Conservation (phyloP, 768 basidiomycete species). For the Suillus clintonianus region DNA sequence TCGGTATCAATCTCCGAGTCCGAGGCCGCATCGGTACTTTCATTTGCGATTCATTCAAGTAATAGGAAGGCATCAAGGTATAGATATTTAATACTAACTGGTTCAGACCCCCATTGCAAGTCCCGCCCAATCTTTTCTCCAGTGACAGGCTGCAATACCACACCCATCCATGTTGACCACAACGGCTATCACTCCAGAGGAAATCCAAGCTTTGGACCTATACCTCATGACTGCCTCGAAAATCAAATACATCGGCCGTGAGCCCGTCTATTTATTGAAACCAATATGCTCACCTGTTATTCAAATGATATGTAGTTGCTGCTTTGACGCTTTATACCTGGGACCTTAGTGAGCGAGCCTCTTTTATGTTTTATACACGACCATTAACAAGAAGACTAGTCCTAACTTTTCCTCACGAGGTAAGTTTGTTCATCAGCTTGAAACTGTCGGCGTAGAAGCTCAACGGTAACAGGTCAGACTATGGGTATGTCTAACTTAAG, state of each 20-base stretch:
- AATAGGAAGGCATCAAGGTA: background rate
- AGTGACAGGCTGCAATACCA: background rate
- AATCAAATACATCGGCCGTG: constrained; percentile 3
- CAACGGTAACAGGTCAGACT: constrained; percentile 3
- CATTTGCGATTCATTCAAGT: background rate
- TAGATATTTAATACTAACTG: background rate
- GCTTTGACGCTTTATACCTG: constrained; percentile 3
- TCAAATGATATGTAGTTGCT: background rate
- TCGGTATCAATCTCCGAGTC: background rate
- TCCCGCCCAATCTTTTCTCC: background rate
- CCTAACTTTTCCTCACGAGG: constrained; percentile 7
- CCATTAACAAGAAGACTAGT: background rate
- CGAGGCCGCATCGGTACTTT: background rate
- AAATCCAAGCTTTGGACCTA: constrained; percentile 1
- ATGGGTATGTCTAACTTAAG: constrained; percentile 6
- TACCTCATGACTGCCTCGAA: background rate
- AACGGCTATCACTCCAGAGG: background rate
- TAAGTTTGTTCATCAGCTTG: background rate
- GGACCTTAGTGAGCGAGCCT: constrained; percentile 2
- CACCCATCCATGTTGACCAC: background rate
- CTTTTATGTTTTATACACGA: background rate
- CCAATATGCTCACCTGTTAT: background rate
- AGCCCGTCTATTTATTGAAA: background rate
- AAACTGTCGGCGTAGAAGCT: too few relatives aligned
- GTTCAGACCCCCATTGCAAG: background rate